Conservation (phyloP, 2,329 filamentous ascomycete genomes). For the Microcera coccophila region DNA sequence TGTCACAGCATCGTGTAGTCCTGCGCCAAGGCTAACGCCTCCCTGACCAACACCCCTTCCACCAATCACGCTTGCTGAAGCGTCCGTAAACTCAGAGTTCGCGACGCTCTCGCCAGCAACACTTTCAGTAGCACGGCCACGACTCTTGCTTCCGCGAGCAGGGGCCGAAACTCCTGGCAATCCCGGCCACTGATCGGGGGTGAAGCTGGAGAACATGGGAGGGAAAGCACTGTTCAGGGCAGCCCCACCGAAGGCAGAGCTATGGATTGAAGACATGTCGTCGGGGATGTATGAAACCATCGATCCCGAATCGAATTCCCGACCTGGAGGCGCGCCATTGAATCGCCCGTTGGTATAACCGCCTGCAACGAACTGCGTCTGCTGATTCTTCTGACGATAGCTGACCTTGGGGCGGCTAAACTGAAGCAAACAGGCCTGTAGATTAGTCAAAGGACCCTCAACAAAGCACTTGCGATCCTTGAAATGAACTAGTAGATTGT, state of each 20-base stretch:
- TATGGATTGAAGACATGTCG: constrained; percentile 93
- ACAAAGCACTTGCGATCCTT: constrained; percentile 96
- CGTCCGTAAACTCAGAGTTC: constrained; percentile 84
- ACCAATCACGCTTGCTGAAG: constrained; percentile 71
- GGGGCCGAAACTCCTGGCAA: constrained; percentile 60
- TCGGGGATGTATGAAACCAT: constrained; percentile 95
- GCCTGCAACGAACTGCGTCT: constrained; percentile 62
- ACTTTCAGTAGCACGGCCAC: constrained; percentile 67
- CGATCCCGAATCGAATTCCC: constrained; percentile 73
- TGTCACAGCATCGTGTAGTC: constrained; percentile 71
- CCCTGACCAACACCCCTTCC: constrained; percentile 75
- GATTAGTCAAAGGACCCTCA: constrained; percentile 88
- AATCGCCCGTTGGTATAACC: constrained; percentile 39
- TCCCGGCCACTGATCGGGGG: constrained; percentile 81
- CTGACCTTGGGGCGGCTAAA: constrained; percentile 91
- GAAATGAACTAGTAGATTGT: constrained; percentile 90
- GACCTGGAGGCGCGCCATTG: constrained; percentile 40
- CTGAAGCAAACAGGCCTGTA: constrained; percentile 92
- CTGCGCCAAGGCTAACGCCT: constrained; percentile 78
- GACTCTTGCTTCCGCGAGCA: constrained; percentile 64
- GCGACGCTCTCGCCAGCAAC: constrained; percentile 89
- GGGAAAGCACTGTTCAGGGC: constrained; percentile 74
- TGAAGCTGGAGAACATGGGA: constrained; percentile 92
- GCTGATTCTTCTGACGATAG: constrained; percentile 82
- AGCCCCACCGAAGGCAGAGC: constrained; percentile 81